phyloP scores from a whole-genome alignment of 495 filamentous ascomycete genomes.

The Penicillium coffeae region DNA sequence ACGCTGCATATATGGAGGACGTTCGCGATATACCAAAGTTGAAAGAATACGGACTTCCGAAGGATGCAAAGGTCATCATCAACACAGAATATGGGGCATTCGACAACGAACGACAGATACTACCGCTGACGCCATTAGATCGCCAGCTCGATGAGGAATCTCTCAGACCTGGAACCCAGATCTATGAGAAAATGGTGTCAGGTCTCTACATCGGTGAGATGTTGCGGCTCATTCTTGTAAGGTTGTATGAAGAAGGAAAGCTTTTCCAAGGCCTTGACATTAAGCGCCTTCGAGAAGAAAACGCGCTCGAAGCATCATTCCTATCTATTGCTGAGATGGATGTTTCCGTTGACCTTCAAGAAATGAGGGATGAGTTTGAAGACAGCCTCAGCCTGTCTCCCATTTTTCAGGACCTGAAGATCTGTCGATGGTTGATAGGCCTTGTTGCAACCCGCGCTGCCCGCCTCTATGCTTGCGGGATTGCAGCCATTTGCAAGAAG shows the following conservation, averaged over 20 bases:
- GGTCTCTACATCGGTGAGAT: slow-evolving; percentile 47
- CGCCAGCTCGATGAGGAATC: slow-evolving; percentile 37
- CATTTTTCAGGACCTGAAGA: slow-evolving; percentile 68
- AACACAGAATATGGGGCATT: slow-evolving; percentile 98
- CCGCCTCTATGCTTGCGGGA: slow-evolving; percentile 83
- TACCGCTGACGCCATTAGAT: slow-evolving; percentile 52
- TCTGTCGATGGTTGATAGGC: slow-evolving; percentile 75
- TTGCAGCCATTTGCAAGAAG: slow-evolving; percentile 88
- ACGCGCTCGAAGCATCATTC: slow-evolving; percentile 77
- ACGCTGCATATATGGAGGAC: slow-evolving; percentile 93
- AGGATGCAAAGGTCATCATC: slow-evolving; percentile 80
- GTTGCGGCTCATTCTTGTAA: slow-evolving; percentile 38
- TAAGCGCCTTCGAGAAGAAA: slow-evolving; percentile 59
- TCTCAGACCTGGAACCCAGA: slow-evolving; percentile 39
- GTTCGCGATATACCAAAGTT: slow-evolving; percentile 82
- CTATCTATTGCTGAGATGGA: slow-evolving; percentile 77
- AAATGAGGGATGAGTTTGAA: slow-evolving; percentile 69
- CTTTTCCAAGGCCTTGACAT: slow-evolving; percentile 39
- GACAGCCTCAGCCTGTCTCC: slow-evolving; percentile 61
- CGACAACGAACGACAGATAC: slow-evolving; percentile 82
- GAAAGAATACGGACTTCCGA: slow-evolving; percentile 72
- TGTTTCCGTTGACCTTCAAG: slow-evolving; percentile 61
- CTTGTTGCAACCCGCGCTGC: slow-evolving; percentile 85
- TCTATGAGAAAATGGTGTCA: slow-evolving; percentile 49
- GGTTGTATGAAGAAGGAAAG: slow-evolving; percentile 26